Conservation (phyloP, 2,329 filamentous ascomycete species). For the Arthrobotrys sphaeroides region DNA sequence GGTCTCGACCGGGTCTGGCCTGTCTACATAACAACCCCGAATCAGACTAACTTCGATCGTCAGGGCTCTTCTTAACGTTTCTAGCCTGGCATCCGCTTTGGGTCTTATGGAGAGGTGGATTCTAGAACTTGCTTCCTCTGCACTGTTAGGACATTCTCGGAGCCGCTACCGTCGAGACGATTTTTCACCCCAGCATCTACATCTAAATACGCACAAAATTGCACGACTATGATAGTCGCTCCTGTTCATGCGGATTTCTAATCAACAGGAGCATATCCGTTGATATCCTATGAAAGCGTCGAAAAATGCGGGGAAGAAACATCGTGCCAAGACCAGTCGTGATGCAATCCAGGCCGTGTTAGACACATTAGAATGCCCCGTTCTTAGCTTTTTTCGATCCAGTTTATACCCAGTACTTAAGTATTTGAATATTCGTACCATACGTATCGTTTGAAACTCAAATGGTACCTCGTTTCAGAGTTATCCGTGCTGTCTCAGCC, state of each 20-base stretch:
- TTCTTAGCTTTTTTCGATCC: not conserved
- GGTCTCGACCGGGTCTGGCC: too few relatives aligned
- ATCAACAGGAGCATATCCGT: too few relatives aligned
- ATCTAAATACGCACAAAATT: too few relatives aligned
- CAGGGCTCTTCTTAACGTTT: not conserved
- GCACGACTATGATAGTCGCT: too few relatives aligned
- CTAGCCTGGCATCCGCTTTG: not conserved
- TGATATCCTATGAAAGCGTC: too few relatives aligned
- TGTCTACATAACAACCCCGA: not conserved
- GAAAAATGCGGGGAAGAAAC: not conserved
- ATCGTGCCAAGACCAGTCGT: not conserved
- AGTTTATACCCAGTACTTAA: too few relatives aligned
- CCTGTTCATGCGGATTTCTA: too few relatives aligned
- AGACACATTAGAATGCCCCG: not conserved
- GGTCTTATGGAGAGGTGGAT: not conserved
- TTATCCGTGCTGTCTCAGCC: too few relatives aligned
- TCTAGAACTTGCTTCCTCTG: not conserved
- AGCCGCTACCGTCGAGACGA: not conserved
- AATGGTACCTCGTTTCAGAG: too few relatives aligned
- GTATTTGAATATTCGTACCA: too few relatives aligned
- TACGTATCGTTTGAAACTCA: too few relatives aligned
- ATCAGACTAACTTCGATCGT: not conserved
- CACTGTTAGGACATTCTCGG: too few relatives aligned
- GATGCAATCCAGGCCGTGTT: not conserved
- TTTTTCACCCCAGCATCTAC: not conserved